Percentiles rank a stretch among this genome's conserved stretches.
Evolutionary conservation across 179 eudicot species (phyloP).

Genomic region (Heliamphora pulchella): DNA sequence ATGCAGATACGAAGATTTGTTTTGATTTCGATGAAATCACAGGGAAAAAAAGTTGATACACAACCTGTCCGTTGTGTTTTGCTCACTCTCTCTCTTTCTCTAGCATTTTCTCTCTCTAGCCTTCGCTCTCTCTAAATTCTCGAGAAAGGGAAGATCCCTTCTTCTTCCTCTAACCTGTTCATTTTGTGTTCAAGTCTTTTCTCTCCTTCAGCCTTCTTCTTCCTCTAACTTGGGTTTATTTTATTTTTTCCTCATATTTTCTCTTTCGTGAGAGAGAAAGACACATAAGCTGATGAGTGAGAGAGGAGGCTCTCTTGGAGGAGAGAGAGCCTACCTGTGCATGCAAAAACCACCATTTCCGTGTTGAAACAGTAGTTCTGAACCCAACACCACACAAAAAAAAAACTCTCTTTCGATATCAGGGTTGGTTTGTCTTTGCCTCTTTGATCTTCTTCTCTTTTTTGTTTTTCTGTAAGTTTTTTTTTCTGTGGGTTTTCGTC

Average conservation of each 20-base stretch:
- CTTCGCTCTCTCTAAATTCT: slow-evolving; percentile 25
- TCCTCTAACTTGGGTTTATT: background rate
- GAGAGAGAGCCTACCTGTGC: slow-evolving; percentile 35
- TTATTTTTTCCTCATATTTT: background rate
- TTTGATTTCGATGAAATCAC: background rate
- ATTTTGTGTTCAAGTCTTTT: no score
- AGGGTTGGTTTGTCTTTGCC: background rate
- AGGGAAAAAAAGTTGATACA: background rate
- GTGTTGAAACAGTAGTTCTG: slow-evolving; percentile 4
- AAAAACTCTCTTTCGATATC: background rate
- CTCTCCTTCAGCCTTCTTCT: background rate
- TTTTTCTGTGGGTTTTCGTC: background rate
- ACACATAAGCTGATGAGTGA: slow-evolving; percentile 28
- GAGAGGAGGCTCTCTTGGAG: slow-evolving; percentile 42
- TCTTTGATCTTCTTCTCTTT: background rate
- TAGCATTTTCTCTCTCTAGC: slow-evolving; percentile 11
- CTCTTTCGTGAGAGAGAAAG: background rate
- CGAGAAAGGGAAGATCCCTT: slow-evolving; percentile 22
- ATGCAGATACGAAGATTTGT: background rate
- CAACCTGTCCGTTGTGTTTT: background rate
- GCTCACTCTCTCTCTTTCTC: background rate
- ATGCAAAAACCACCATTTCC: slow-evolving; percentile 17
- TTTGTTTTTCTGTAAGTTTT: background rate
- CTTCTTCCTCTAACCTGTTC: background rate
- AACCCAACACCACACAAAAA: background rate